Base-by-base conservation (phyloP, 139 green algal genomes). In the Chlamydomonas sp. region DNA sequence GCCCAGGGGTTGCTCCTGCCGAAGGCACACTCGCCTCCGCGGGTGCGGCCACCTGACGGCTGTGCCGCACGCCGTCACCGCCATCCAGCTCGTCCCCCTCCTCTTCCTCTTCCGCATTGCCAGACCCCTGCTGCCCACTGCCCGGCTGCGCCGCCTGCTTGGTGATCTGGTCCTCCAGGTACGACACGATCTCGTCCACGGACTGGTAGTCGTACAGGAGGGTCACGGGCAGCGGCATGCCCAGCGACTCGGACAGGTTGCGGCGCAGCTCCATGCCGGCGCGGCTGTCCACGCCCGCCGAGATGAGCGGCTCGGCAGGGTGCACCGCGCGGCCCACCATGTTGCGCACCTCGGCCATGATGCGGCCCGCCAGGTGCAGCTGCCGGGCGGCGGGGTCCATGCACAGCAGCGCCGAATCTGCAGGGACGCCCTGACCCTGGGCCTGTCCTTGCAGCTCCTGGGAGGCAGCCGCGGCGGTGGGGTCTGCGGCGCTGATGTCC, bases 141-240 rank as follows among this genome's bases (percentile, higher is more conserved):
- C 62, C 61, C 78, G 62, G 9, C 79, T 69, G n/a, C 63, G 69
- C 17, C 57, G n/a, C 16, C 20, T 6, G 9, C 74, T 18, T 6
- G 59, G 49, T 59, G n/a, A 75, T 59, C 78, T 84, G 86, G 4
- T 64, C 78, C 79, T 86, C 77, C 8, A 91, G 82, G 84, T 86
- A 94, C 0, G 4, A 69, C 63, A 89, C 93, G 62, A 97, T 94
- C n/a, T 92, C 94, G 0, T 78, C 63, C 17, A 96, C 86, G 0
- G 86, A 92, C 90, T 97, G 96, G 88, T 96, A 90, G 92, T 98
- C 96, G 82, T 98, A 98, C 88, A 98, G 89, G 85, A 98, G 90
- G 0, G 95, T 98, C 31, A 95, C 90, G 6, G 96, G 96, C 76
- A 98, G 91, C 59, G 92, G 64, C 71, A 95, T 2, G 74, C 88